Conservation (phyloP, 352 stramenopile species). For the Phytophthora brassicae region DNA sequence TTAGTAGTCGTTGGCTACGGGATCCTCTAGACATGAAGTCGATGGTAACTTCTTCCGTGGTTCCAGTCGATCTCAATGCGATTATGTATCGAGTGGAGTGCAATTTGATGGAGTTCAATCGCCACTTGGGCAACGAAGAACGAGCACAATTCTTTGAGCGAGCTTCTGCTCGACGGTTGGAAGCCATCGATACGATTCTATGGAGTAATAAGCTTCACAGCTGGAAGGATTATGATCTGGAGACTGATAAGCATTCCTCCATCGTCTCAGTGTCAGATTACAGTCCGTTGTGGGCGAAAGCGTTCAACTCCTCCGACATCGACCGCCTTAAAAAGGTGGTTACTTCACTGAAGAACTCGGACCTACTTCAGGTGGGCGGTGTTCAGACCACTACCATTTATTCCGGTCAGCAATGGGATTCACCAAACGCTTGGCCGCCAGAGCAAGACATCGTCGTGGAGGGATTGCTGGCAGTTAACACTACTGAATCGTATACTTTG, state of each 20-base stretch:
- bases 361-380: slow-evolving; percentile 63
- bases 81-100: slow-evolving; percentile 80
- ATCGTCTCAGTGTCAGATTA: slow-evolving; percentile 72
- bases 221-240: slow-evolving; percentile 81
- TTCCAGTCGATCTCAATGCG: slow-evolving; percentile 87
- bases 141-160: slow-evolving; percentile 48
- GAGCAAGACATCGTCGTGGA: slow-evolving; percentile 84
- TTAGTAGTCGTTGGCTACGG: slow-evolving; percentile 84
- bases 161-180: slow-evolving; percentile 38
- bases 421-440: slow-evolving; percentile 85
- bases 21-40: slow-evolving; percentile 65
- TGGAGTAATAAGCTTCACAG: slow-evolving; percentile 55
- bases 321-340: slow-evolving; percentile 52
- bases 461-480: slow-evolving; percentile 64
- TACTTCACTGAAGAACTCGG: slow-evolving; percentile 49
- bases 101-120: slow-evolving; percentile 73
- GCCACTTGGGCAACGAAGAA: slow-evolving; percentile 41
- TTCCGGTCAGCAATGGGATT: slow-evolving; percentile 88
- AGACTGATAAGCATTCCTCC: slow-evolving; percentile 43
- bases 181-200: slow-evolving; percentile 70
- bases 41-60: slow-evolving; percentile 64
- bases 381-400: slow-evolving; percentile 68
- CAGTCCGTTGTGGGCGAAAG: slow-evolving; percentile 75
- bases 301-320: slow-evolving; percentile 50
- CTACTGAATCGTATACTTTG: slow-evolving; percentile 46